Evolutionary conservation across 139 green algal species (phyloP), one percentile per base, ranked within the genome.

Genomic region (Raphidocelis subcapitata): DNA sequence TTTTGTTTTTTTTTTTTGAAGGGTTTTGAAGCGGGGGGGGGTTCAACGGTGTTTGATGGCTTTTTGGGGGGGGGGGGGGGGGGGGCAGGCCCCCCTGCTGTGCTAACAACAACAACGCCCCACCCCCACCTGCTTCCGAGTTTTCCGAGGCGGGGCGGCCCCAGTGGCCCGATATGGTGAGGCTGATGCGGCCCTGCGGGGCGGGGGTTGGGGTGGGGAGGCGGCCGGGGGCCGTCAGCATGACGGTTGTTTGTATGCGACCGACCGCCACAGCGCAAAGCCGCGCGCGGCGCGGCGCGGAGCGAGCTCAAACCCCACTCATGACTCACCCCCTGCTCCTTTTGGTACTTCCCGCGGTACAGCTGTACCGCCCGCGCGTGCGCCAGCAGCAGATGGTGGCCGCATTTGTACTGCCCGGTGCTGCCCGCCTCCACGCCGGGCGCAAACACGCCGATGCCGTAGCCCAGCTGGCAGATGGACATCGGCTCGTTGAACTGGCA

Each of bases 401-500:
- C 72, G 62, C 69, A 74, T 54, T 31, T 65, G 63, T 78, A 78
- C 3, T 78, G 72, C 37, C 63, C 72, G 20, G 46, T 28, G 2
- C 62, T 15, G 5, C 63, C 72, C 26, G 44, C 31, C 31, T 57
- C 54, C 20, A 74, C 60, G 20, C 75, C 75, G 52, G 75, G 75
- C 35, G 75, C 75, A 15, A 67, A 67, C 37, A 72, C 52, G 10
- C 75, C 75, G 36, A 71, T 47, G 20, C 67, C 75, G 36, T 81
- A 81, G 24, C 73, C 73, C 73, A 79, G 31, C 37, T 79, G 62
- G 41, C 72, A 78, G 63, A 78, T 78, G 37, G 63, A 65, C 62
- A 78, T 72, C 3, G 72, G 72, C 32, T 78, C 72, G 32, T 80
- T 85, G 67, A 88, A 82, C 41, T 49, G 41, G 8, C 8, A 20